A percentile compares a stretch with the other conserved stretches of the same genome.
These are phyloP conservation scores for Ettlia oleoabundans DNA, from an alignment of 139 green algal genomes.

Conservation along the genomic window DNA sequence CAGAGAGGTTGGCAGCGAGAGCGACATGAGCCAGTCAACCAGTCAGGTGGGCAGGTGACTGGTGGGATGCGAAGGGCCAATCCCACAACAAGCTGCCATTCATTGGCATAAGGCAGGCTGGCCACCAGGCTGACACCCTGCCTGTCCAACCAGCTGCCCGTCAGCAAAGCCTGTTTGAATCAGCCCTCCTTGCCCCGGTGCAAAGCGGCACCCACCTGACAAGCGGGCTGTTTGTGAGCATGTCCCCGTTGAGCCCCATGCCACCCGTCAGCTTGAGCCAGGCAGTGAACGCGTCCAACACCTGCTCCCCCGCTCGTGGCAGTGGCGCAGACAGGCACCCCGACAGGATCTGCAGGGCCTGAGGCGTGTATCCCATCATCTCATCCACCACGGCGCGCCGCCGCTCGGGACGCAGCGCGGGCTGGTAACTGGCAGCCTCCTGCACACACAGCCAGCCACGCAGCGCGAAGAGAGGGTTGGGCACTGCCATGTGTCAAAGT, in stretches of 20 bases:
- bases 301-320: conserved; percentile 8
- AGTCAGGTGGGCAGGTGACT: too few species aligned
- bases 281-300: conserved; percentile 78
- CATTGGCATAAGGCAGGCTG: too few species aligned
- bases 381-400: conserved; percentile 71
- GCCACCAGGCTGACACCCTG: too few species aligned
- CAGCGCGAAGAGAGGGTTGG: not conserved
- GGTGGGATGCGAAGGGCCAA: too few species aligned
- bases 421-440: conserved; percentile 78
- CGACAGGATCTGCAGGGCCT: conserved; percentile 76
- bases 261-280: conserved; percentile 79
- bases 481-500: too few species aligned
- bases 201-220: conserved; percentile 32
- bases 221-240: conserved; percentile 53
- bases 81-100: too few species aligned
- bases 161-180: not conserved
- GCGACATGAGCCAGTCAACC: too few species aligned
- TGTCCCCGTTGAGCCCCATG: not conserved
- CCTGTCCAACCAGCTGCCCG: not conserved
- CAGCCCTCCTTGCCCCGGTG: not conserved
- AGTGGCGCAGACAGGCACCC: conserved; percentile 38
- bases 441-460: too few species aligned
- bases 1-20: too few species aligned
- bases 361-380: conserved; percentile 51
- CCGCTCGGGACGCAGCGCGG: conserved; percentile 80